These are phyloP conservation scores for Fusarium pininemorale DNA, from an alignment of 2,329 filamentous ascomycete genomes.

Conservation along the genomic window DNA sequence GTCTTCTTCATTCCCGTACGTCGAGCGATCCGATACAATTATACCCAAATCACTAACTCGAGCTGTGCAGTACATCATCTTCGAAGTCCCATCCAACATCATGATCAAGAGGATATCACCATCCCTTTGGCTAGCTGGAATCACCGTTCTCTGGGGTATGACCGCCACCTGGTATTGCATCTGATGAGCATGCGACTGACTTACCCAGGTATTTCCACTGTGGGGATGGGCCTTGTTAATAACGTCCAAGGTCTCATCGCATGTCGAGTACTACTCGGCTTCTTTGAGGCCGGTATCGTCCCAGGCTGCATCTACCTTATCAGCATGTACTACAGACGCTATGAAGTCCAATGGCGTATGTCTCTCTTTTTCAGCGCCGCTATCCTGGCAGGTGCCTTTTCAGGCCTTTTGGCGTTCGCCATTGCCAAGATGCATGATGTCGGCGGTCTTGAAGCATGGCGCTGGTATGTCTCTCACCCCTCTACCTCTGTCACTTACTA, in stretches of 20 bases:
- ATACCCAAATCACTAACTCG: neutral
- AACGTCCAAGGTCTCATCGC: neutral
- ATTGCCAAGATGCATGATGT: slow-evolving; percentile 15
- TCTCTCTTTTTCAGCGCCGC: neutral
- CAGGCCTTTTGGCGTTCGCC: neutral
- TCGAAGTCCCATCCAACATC: slow-evolving; percentile 24
- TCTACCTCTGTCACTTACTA: neutral
- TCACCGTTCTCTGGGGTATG: slow-evolving; percentile 1
- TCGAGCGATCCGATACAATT: rapidly evolving
- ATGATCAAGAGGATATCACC: slow-evolving; percentile 11
- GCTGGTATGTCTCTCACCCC: neutral
- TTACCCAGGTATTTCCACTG: neutral
- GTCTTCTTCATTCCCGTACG: slow-evolving; percentile 10
- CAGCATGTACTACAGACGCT: slow-evolving; percentile 10
- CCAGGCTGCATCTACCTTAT: slow-evolving; percentile 6
- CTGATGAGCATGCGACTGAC: neutral
- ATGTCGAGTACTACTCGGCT: neutral
- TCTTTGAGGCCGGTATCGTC: neutral
- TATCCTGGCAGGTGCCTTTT: neutral
- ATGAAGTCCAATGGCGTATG: slow-evolving; percentile 13
- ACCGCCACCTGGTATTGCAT: rapidly evolving
- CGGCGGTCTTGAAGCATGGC: slow-evolving; percentile 1
- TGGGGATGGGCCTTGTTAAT: neutral
- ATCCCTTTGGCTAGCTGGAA: neutral
- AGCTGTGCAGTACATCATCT: neutral